These are phyloP conservation scores for Chlorella sp. DNA, from an alignment of 139 green algal species.

Conservation along the genomic window DNA sequence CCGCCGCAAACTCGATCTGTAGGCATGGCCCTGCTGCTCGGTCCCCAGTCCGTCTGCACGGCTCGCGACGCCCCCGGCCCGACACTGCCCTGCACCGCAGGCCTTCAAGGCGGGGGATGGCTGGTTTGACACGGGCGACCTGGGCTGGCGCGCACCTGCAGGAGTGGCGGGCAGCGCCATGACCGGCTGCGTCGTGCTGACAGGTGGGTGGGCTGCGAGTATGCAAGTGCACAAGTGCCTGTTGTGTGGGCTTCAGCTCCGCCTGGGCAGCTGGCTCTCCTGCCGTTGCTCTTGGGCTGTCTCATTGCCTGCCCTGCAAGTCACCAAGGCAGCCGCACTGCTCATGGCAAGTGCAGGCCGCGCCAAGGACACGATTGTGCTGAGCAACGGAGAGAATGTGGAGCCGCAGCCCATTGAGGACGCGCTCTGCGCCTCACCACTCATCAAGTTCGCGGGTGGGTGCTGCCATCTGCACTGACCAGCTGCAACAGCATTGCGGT, in stretches of 20 bases:
- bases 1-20: too few relatives aligned
- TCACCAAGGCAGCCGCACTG: too few relatives aligned
- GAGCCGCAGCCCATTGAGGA: conserved; percentile 93
- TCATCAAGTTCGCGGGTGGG: conserved; percentile 73
- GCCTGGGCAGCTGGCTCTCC: too few relatives aligned
- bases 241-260: not conserved
- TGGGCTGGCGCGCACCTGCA: conserved; percentile 77
- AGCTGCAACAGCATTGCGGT: not conserved
- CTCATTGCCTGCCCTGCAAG: too few relatives aligned
- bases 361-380: conserved; percentile 95
- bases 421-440: conserved; percentile 56
- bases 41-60: too few relatives aligned
- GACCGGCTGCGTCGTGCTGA: conserved; percentile 73
- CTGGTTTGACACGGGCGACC: conserved; percentile 91
- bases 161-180: conserved; percentile 70
- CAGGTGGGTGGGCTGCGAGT: conserved; percentile 35
- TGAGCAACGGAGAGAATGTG: conserved; percentile 93
- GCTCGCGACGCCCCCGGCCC: too few relatives aligned
- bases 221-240: not conserved
- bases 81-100: not conserved
- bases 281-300: too few relatives aligned
- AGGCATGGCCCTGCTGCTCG: too few relatives aligned
- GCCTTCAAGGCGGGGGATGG: conserved; percentile 64
- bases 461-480: not conserved
- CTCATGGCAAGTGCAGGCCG: conserved; percentile 54